Conservation (phyloP, 73 alveolate species). For the Stentor roeselii region DNA sequence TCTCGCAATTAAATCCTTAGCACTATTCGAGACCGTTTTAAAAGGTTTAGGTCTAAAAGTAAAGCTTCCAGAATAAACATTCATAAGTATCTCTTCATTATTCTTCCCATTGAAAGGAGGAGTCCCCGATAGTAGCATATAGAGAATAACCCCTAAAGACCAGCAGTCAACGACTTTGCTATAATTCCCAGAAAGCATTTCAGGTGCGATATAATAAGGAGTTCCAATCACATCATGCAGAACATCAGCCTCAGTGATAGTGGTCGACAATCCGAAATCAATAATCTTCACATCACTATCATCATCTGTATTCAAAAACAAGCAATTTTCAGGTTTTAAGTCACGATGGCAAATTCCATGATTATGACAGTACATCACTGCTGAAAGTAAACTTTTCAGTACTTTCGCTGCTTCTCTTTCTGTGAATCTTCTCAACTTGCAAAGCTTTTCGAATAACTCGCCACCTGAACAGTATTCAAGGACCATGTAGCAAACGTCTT, state of each 20-base stretch:
- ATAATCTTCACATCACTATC: constrained; percentile 44
- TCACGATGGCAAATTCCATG: constrained; percentile 64
- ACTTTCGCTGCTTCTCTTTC: constrained; percentile 40
- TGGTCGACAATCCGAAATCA: constrained; percentile 61
- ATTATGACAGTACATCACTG: constrained; percentile 58
- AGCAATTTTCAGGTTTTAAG: constrained; percentile 65
- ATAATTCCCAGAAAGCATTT: constrained; percentile 44
- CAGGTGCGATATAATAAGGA: constrained; percentile 72
- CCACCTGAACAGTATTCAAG: constrained; percentile 48
- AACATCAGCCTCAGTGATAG: constrained; percentile 36
- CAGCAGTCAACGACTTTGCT: constrained; percentile 61
- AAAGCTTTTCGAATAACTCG: constrained; percentile 44
- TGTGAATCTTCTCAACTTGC: constrained; percentile 35
- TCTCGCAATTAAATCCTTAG: constrained; percentile 48
- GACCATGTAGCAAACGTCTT: constrained; percentile 27
- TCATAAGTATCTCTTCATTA: constrained; percentile 51
- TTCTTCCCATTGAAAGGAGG: constrained; percentile 73
- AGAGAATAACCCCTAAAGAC: constrained; percentile 70
- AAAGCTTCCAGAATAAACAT: constrained; percentile 30
- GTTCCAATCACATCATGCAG: constrained; percentile 49
- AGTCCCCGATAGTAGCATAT: constrained; percentile 58
- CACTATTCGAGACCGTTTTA: constrained; percentile 45
- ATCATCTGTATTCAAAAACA: constrained; percentile 43
- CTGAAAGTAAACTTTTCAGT: constrained; percentile 40
- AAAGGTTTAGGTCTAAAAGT: constrained; percentile 38